Evolutionary conservation across 768 basidiomycete genomes (phyloP).

Genomic region (Rhizopogon roseolus): DNA sequence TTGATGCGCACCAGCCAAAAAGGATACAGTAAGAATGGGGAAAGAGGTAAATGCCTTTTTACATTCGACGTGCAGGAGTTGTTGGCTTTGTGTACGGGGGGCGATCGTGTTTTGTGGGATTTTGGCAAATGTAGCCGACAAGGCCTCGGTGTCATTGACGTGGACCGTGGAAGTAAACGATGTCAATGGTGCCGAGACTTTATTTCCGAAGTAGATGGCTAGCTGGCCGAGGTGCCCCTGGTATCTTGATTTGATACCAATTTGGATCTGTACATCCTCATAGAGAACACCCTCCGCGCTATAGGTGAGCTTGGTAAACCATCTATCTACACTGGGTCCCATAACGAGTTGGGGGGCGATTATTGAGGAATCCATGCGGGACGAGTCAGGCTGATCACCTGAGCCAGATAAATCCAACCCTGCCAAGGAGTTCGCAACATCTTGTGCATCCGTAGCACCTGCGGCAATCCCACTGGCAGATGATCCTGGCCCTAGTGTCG

Average conservation of each 20-base stretch:
- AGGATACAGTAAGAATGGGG: constrained; percentile 84
- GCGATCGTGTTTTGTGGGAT: constrained; percentile 81
- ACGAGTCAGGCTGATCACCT: constrained; percentile 11
- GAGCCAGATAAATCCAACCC: constrained; percentile 69
- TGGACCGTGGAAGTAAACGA: constrained; percentile 85
- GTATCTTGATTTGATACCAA: constrained; percentile 95
- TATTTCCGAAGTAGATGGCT: constrained; percentile 96
- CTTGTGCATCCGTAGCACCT: constrained; percentile 35
- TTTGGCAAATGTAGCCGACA: constrained; percentile 84
- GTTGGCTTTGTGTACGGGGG: constrained; percentile 85
- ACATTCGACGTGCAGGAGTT: constrained; percentile 92
- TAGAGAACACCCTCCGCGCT: constrained; percentile 85
- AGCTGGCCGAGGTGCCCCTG: constrained; percentile 93
- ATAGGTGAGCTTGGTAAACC: constrained; percentile 84
- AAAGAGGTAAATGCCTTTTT: constrained; percentile 75
- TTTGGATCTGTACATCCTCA: constrained; percentile 93
- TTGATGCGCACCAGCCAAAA: constrained; percentile 89
- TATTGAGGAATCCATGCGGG: constrained; percentile 20
- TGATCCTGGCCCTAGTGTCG: constrained; percentile 26
- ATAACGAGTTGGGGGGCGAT: constrained; percentile 53
- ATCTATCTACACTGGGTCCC: constrained; percentile 77
- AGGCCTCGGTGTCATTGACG: constrained; percentile 66
- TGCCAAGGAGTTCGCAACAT: constrained; percentile 69
- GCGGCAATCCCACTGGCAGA: constrained; percentile 34
- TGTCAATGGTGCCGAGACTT: constrained; percentile 81